phyloP scores from a whole-genome alignment of 352 stramenopile genomes.

The Phytopythium boreale region DNA sequence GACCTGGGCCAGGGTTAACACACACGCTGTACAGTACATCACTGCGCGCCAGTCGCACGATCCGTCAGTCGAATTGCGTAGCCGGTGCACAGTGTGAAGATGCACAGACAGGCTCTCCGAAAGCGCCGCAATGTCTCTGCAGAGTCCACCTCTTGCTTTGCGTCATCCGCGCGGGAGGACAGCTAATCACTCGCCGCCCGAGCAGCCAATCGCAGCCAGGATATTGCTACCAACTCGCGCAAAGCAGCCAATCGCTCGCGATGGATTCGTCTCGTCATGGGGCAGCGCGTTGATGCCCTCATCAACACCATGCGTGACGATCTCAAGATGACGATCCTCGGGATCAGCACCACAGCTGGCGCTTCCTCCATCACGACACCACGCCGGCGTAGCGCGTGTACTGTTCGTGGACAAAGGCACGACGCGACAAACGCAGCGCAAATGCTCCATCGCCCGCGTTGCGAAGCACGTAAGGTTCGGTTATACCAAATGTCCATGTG shows the following conservation, averaged over 20 bases:
- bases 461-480: too few relatives aligned
- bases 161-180: neutral
- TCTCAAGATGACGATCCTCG: neutral
- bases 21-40: too few relatives aligned
- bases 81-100: neutral
- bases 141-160: neutral
- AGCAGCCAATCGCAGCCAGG: neutral
- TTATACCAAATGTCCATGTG: too few relatives aligned
- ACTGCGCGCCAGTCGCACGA: too few relatives aligned
- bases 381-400: too few relatives aligned
- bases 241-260: neutral
- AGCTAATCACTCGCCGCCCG: neutral
- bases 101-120: too few relatives aligned
- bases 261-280: too few relatives aligned
- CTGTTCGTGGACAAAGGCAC: too few relatives aligned
- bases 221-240: neutral
- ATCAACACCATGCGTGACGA: neutral
- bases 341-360: neutral
- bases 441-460: too few relatives aligned
- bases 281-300: neutral
- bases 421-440: too few relatives aligned
- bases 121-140: neutral
- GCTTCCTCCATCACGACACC: too few relatives aligned
- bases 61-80: too few relatives aligned
- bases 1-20: neutral